Evolutionary conservation across 768 basidiomycete genomes (phyloP).

Genomic region (Phlegmacium glaucopus): DNA sequence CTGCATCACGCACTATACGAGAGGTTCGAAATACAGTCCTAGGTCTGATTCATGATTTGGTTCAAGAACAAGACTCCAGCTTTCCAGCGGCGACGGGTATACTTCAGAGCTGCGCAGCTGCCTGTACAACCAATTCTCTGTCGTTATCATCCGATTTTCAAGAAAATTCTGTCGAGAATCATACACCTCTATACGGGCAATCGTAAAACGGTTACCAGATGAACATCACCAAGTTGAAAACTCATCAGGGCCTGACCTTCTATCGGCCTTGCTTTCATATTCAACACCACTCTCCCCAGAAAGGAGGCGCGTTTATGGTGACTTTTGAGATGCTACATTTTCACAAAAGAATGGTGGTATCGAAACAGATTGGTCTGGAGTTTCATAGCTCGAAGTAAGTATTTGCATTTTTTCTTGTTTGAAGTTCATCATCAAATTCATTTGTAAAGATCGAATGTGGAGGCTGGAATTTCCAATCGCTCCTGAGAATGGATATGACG

Average conservation of each 20-base stretch:
- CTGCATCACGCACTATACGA: slow-evolving; percentile 32
- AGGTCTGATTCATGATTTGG: slow-evolving; percentile 54
- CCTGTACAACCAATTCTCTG: slow-evolving; percentile 47
- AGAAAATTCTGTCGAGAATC: slow-evolving; percentile 58
- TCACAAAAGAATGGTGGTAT: slow-evolving; percentile 69
- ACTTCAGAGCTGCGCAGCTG: slow-evolving; percentile 60
- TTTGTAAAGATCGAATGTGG: slow-evolving; percentile 54
- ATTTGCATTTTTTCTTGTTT: background rate
- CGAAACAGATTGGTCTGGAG: slow-evolving; percentile 50
- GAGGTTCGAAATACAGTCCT: slow-evolving; percentile 54
- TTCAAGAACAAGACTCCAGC: slow-evolving; percentile 33
- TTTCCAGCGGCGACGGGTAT: slow-evolving; percentile 36
- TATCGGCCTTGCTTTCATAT: slow-evolving; percentile 48
- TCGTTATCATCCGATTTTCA: slow-evolving; percentile 56
- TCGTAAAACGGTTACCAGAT: slow-evolving; percentile 53
- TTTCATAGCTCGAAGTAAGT: slow-evolving; percentile 59
- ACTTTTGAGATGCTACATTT: slow-evolving; percentile 53
- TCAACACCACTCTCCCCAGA: slow-evolving; percentile 40
- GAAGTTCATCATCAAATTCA: background rate
- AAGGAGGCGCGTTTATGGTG: slow-evolving; percentile 53
- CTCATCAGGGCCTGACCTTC: slow-evolving; percentile 35
- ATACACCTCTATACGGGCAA: slow-evolving; percentile 70
- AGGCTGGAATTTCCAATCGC: slow-evolving; percentile 37
- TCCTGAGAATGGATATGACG: slow-evolving; percentile 12
- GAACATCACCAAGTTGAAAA: slow-evolving; percentile 25